These are phyloP conservation scores for Calonectria pteridis DNA, from an alignment of 2,329 filamentous ascomycete genomes.

Conservation along the genomic window DNA sequence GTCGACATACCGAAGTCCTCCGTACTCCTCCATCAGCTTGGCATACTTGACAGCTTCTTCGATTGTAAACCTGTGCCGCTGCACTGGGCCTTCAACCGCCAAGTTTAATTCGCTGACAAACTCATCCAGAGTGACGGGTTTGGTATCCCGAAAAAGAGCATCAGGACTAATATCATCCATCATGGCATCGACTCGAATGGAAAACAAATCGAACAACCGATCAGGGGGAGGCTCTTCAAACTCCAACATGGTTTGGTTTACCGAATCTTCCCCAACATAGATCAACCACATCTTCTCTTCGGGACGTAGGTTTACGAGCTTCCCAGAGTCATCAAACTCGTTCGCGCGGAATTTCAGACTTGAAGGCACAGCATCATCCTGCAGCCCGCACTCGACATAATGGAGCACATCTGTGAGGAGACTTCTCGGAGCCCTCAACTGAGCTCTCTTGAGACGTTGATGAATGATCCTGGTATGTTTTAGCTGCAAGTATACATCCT, in stretches of 20 bases:
- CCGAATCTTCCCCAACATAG: conserved; percentile 35
- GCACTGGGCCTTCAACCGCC: conserved; percentile 33
- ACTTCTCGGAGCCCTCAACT: conserved; percentile 28
- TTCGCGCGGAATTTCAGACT: conserved; percentile 29
- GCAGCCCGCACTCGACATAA: conserved; percentile 26
- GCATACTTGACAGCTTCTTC: conserved; percentile 33
- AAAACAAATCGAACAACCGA: conserved; percentile 31
- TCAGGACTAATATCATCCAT: conserved; percentile 35
- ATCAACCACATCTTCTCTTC: conserved; percentile 40
- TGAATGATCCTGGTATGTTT: conserved; percentile 28
- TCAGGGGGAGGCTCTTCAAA: background rate
- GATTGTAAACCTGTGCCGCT: conserved; percentile 38
- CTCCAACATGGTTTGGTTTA: conserved; percentile 9
- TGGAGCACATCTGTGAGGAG: conserved; percentile 32
- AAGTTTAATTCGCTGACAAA: conserved; percentile 44
- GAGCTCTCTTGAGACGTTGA: conserved; percentile 29
- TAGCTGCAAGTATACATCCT: conserved; percentile 30
- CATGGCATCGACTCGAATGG: conserved; percentile 38
- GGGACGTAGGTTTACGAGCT: conserved; percentile 33
- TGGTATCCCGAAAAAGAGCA: conserved; percentile 30
- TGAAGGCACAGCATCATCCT: background rate
- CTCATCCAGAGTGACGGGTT: conserved; percentile 29
- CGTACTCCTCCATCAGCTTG: conserved; percentile 8
- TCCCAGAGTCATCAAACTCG: conserved; percentile 16
- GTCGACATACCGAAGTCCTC: conserved; percentile 30